A percentile compares a stretch with the other conserved stretches of the same genome.
Evolutionary conservation across 176 grass and related monocot genomes (phyloP).

Genomic region (Triticum dicoccoides): DNA sequence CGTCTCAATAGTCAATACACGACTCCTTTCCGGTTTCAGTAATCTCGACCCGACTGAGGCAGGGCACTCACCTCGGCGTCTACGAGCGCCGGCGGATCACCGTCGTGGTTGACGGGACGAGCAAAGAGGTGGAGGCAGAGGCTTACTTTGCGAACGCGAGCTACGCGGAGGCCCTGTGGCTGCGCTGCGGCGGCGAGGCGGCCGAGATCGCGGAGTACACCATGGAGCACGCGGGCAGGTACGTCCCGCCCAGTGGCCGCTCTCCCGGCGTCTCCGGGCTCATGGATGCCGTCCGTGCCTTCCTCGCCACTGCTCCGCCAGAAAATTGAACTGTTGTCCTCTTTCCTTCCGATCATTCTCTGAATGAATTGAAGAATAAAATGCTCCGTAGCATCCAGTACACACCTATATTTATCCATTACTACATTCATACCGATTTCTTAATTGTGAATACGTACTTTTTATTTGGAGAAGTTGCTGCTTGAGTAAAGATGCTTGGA

Average conservation of each 20-base stretch:
- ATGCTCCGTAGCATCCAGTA: not conserved
- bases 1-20: not conserved
- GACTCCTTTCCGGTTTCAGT: not conserved
- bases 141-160: slow-evolving; percentile 77
- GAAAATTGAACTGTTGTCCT: not conserved
- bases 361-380: not conserved
- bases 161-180: slow-evolving; percentile 69
- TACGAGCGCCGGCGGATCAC: slow-evolving; percentile 63
- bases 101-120: slow-evolving; percentile 13
- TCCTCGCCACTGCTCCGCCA: slow-evolving; percentile 27
- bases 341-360: not conserved
- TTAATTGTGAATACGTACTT: not conserved
- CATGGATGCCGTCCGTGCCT: slow-evolving; percentile 38
- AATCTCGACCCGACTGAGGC: not conserved
- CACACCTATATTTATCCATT: not conserved
- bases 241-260: slow-evolving; percentile 47
- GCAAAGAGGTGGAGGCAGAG: slow-evolving; percentile 37
- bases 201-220: slow-evolving; percentile 54
- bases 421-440: not conserved
- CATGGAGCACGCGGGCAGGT: slow-evolving; percentile 44
- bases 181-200: slow-evolving; percentile 49
- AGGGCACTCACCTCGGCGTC: slow-evolving; percentile 60
- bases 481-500: too few species aligned
- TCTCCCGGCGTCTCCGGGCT: slow-evolving; percentile 28
- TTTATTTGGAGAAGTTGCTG: not conserved